Percentiles rank a stretch among this genome's conserved stretches.
These are phyloP conservation scores for Xylaria sp. DNA, from an alignment of 2,329 filamentous ascomycete genomes.

Conservation along the genomic window DNA sequence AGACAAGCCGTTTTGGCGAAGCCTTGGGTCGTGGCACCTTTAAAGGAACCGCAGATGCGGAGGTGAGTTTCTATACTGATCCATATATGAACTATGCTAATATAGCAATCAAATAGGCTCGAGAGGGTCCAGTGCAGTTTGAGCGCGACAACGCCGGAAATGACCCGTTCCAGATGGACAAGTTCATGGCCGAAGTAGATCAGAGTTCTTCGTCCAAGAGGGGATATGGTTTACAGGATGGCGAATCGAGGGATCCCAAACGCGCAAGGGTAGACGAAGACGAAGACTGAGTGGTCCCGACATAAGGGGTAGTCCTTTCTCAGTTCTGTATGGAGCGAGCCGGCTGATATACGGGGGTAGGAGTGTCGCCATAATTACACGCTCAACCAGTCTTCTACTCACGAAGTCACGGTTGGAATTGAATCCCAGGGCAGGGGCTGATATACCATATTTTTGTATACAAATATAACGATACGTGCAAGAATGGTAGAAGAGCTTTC, in stretches of 20 bases:
- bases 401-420: neutral
- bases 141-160: constrained; percentile 76
- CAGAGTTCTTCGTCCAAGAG: constrained; percentile 72
- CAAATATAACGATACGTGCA: neutral
- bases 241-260: constrained; percentile 71
- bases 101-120: constrained; percentile 59
- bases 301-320: constrained; percentile 11
- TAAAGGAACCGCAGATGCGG: constrained; percentile 83
- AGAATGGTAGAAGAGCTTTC: neutral
- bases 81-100: constrained; percentile 47
- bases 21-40: constrained; percentile 90
- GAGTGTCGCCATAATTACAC: neutral
- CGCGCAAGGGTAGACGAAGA: constrained; percentile 80
- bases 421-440: neutral
- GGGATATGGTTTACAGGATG: constrained; percentile 79
- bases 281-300: constrained; percentile 49
- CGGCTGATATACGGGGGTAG: neutral
- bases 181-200: constrained; percentile 85
- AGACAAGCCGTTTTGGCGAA: constrained; percentile 83
- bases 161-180: constrained; percentile 94
- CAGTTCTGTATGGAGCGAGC: neutral
- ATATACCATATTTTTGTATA: neutral
- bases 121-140: constrained; percentile 94
- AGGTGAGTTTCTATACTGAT: constrained; percentile 62
- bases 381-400: neutral